Percentiles rank a stretch among this genome's conserved stretches.
phyloP scores from a whole-genome alignment of 2,329 filamentous ascomycete genomes.

The Pseudogymnoascus sp. region DNA sequence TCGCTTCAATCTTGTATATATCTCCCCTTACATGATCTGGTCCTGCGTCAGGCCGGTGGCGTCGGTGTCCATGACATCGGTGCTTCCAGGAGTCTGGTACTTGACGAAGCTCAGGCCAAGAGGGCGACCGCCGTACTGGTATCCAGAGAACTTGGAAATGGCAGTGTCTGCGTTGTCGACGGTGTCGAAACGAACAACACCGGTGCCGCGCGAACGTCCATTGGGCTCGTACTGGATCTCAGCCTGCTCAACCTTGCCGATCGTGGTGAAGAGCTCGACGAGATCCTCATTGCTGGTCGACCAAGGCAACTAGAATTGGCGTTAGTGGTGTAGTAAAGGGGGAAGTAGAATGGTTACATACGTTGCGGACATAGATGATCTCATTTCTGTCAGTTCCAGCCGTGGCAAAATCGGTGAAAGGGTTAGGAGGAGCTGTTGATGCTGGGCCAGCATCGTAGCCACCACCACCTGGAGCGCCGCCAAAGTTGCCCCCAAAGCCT shows the following conservation, averaged over 20 bases:
- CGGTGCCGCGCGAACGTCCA: slow-evolving; percentile 86
- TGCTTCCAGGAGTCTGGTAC: slow-evolving; percentile 62
- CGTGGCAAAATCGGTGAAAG: slow-evolving; percentile 89
- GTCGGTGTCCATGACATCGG: slow-evolving; percentile 74
- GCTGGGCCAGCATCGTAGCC: slow-evolving; percentile 31
- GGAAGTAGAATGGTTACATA: slow-evolving; percentile 42
- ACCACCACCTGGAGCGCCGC: slow-evolving; percentile 27
- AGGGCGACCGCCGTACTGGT: slow-evolving; percentile 92
- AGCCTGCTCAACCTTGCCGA: slow-evolving; percentile 96
- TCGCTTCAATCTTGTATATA: neutral
- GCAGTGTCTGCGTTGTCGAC: slow-evolving; percentile 81
- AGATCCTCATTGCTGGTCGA: slow-evolving; percentile 98
- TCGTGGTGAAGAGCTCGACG: slow-evolving; percentile 92
- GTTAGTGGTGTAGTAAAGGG: slow-evolving; percentile 13
- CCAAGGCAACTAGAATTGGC: slow-evolving; percentile 71
- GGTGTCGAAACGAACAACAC: slow-evolving; percentile 89
- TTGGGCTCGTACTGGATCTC: slow-evolving; percentile 98
- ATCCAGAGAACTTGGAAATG: slow-evolving; percentile 94
- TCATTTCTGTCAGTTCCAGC: slow-evolving; percentile 75
- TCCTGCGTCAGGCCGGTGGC: slow-evolving; percentile 82
- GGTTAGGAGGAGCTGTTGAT: slow-evolving; percentile 60
- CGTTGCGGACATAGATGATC: slow-evolving; percentile 92
- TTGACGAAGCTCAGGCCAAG: slow-evolving; percentile 91
- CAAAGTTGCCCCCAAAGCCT: slow-evolving; percentile 39
- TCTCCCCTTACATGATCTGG: slow-evolving; percentile 75